phyloP scores from a whole-genome alignment of 768 basidiomycete genomes.

The Rhizopogon salebrosus region DNA sequence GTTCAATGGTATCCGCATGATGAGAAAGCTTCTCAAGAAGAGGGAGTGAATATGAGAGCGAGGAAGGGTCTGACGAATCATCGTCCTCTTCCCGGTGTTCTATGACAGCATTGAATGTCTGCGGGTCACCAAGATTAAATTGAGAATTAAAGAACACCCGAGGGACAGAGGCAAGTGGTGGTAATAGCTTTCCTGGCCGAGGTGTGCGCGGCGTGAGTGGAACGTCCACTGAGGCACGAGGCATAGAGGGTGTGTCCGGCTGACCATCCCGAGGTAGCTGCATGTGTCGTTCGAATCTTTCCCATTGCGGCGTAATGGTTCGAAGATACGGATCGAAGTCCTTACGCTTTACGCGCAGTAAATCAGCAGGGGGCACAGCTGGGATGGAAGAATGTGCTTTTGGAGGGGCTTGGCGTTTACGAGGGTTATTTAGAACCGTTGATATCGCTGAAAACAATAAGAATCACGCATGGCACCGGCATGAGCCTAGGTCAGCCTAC shows the following conservation, averaged over 20 bases:
- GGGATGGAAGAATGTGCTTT: constrained; percentile 82
- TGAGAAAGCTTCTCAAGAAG: constrained; percentile 88
- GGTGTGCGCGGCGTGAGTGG: constrained; percentile 23
- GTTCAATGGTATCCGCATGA: constrained; percentile 89
- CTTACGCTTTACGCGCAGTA: constrained; percentile 74
- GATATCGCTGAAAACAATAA: constrained; percentile 69
- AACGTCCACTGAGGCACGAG: constrained; percentile 3
- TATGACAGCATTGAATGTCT: constrained; percentile 73
- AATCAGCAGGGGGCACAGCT: constrained; percentile 61
- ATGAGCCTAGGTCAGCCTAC: constrained; percentile 35
- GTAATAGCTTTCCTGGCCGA: constrained; percentile 43
- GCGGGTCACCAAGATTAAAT: constrained; percentile 81
- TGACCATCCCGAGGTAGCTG: constrained; percentile 28
- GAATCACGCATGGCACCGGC: neutral
- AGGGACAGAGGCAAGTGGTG: constrained; percentile 74
- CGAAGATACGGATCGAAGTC: constrained; percentile 83
- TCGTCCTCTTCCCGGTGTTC: constrained; percentile 41
- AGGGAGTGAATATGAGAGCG: constrained; percentile 63
- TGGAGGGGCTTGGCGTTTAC: constrained; percentile 78
- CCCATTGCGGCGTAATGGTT: constrained; percentile 73
- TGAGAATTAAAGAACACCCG: constrained; percentile 69
- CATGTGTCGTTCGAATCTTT: constrained; percentile 52
- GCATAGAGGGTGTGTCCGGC: constrained; percentile 12
- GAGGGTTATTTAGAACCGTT: constrained; percentile 88
- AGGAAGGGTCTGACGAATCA: constrained; percentile 47